Conservation (phyloP, 805 yeast species). For the Zygoascus flipseniorum region DNA sequence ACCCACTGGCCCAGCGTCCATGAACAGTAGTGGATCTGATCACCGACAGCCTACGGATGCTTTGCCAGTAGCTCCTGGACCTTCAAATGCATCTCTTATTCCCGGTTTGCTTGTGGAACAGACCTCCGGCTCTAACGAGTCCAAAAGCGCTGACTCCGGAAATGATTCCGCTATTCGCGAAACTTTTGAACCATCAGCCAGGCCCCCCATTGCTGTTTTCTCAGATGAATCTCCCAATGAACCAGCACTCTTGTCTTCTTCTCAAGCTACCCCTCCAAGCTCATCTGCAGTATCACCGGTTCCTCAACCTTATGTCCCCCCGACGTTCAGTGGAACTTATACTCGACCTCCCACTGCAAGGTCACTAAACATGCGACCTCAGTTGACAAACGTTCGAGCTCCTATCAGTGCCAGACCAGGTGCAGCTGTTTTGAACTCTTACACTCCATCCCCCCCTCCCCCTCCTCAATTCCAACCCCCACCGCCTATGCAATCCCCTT, state of each 20-base stretch:
- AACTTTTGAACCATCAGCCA: neutral
- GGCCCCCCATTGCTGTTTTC: neutral
- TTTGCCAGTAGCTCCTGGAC: neutral
- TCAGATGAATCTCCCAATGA: slow-evolving; percentile 1
- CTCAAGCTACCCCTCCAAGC: neutral
- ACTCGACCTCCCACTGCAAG: neutral
- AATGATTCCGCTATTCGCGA: neutral
- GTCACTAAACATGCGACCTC: neutral
- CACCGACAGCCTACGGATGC: neutral
- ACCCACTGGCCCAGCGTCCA: neutral
- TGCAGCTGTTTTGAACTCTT: too few species aligned
- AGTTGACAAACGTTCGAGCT: too few species aligned
- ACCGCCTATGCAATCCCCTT: neutral
- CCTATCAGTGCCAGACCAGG: too few species aligned
- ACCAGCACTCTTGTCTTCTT: neutral
- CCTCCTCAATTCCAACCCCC: neutral
- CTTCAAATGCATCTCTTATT: neutral
- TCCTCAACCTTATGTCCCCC: neutral
- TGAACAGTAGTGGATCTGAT: neutral
- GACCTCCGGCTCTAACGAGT: neutral
- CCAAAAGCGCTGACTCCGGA: neutral
- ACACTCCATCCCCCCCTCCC: neutral
- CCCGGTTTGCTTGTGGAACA: neutral
- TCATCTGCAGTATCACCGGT: neutral
- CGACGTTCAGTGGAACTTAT: neutral